Percentiles rank a stretch among this genome's conserved stretches.
Conservation (phyloP, 1,284 basidiomycete species). For the Ceratobasidium sp. region DNA sequence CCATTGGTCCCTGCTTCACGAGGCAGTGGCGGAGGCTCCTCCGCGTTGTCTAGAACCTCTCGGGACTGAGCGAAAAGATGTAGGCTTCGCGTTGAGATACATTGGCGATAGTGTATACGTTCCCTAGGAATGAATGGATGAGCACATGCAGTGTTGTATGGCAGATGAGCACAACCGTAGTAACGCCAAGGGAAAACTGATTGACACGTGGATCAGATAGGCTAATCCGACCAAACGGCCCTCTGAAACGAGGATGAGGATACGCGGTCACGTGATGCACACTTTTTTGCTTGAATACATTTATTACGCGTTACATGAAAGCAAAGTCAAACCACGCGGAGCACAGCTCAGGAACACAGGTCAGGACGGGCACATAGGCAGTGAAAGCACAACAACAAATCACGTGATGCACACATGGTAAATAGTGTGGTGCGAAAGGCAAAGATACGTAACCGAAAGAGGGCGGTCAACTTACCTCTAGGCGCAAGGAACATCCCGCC, state of each 20-base stretch:
- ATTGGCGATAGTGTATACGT: constrained; percentile 91
- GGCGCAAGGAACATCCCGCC: constrained; percentile 93
- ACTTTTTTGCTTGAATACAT: too few species aligned
- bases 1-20: not conserved
- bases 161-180: not conserved
- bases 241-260: not conserved
- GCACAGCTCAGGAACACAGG: too few species aligned
- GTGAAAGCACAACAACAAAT: too few species aligned
- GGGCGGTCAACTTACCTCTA: constrained; percentile 66
- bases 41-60: constrained; percentile 64
- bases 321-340: too few species aligned
- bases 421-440: not conserved
- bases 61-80: constrained; percentile 95
- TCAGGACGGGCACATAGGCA: too few species aligned
- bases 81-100: constrained; percentile 81
- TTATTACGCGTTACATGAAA: too few species aligned
- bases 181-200: not conserved
- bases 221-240: not conserved
- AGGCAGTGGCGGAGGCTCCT: constrained; percentile 48
- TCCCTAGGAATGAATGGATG: constrained; percentile 67
- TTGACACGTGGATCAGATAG: not conserved
- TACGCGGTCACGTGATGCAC: not conserved
- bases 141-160: not conserved
- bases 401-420: not conserved
- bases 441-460: not conserved